Evolutionary conservation across 768 basidiomycete species (phyloP).

Genomic region (Hemileccinum rubropunctum): DNA sequence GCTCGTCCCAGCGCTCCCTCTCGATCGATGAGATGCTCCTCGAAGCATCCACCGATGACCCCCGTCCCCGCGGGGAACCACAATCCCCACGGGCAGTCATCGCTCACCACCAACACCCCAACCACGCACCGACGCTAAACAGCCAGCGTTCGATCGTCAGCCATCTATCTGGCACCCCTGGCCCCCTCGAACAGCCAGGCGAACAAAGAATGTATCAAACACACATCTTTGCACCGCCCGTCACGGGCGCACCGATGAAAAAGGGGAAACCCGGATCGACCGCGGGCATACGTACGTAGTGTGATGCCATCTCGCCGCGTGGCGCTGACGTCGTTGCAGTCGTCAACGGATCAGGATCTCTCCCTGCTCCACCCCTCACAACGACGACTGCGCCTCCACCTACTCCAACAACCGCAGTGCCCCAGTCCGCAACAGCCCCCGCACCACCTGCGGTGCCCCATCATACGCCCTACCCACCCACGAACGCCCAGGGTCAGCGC

Average conservation of each 20-base stretch:
- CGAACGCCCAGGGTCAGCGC: slow-evolving; percentile 63
- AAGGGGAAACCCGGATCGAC: slow-evolving; percentile 47
- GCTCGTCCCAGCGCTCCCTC: slow-evolving; percentile 35
- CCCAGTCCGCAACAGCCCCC: slow-evolving; percentile 8
- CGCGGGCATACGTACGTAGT: slow-evolving; percentile 22
- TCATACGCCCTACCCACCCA: slow-evolving; percentile 27
- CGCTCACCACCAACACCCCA: slow-evolving; percentile 32
- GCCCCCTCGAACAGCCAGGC: slow-evolving; percentile 33
- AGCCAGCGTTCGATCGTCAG: slow-evolving; percentile 21
- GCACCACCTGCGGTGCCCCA: slow-evolving; percentile 1
- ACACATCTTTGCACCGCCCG: slow-evolving; percentile 70
- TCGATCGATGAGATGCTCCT: slow-evolving; percentile 48
- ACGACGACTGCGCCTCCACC: slow-evolving; percentile 8
- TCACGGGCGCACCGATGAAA: slow-evolving; percentile 70
- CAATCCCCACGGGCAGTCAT: slow-evolving; percentile 29
- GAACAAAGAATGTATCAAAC: slow-evolving; percentile 52
- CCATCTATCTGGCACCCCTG: slow-evolving; percentile 20
- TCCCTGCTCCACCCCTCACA: slow-evolving; percentile 18
- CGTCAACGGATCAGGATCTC: slow-evolving; percentile 18
- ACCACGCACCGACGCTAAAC: slow-evolving; percentile 15
- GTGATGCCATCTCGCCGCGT: slow-evolving; percentile 1
- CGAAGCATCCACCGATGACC: slow-evolving; percentile 42
- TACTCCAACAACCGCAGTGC: slow-evolving; percentile 11
- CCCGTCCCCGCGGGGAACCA: slow-evolving; percentile 30
- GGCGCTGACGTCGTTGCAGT: slow-evolving; percentile 14